phyloP scores from a whole-genome alignment of 1,284 basidiomycete genomes.

The Boletellus deceptivus region DNA sequence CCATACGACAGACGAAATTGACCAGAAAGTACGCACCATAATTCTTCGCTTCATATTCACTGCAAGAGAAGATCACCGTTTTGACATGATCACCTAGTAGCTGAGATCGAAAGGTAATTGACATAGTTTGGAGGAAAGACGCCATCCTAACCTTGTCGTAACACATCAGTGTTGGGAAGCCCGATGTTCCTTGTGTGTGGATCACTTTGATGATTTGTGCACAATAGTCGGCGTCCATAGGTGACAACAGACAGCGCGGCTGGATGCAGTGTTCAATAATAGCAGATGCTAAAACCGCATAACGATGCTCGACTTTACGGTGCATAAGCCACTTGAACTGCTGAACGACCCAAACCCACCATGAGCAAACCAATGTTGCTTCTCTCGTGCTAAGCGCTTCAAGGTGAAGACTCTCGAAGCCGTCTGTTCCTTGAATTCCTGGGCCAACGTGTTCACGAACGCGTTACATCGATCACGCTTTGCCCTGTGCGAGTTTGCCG shows the following conservation, averaged over 20 bases:
- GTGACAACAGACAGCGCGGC: constrained; percentile 88
- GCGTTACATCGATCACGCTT: constrained; percentile 61
- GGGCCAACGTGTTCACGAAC: constrained; percentile 53
- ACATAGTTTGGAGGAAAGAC: not conserved
- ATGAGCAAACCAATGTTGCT: constrained; percentile 84
- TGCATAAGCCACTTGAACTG: constrained; percentile 11
- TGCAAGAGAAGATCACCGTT: constrained; percentile 86
- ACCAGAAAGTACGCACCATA: constrained; percentile 59
- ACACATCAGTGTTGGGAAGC: constrained; percentile 82
- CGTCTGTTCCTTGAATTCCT: constrained; percentile 78
- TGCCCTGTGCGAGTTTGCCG: constrained; percentile 54
- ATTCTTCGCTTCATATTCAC: constrained; percentile 94
- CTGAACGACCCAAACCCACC: constrained; percentile 40
- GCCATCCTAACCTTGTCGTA: constrained; percentile 72
- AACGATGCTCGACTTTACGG: constrained; percentile 44
- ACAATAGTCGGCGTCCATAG: constrained; percentile 95
- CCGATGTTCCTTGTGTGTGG: constrained; percentile 82
- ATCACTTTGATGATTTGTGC: constrained; percentile 88
- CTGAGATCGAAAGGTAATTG: constrained; percentile 37
- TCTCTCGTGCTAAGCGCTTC: constrained; percentile 79
- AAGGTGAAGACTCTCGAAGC: constrained; percentile 69
- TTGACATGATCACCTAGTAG: constrained; percentile 83
- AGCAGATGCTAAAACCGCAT: constrained; percentile 51
- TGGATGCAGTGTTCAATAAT: constrained; percentile 91
- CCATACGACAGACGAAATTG: not conserved